A percentile compares a stretch with the other conserved stretches of the same genome.
Conservation (phyloP, 106 monocot species). For the Dactylorhiza incarnata region DNA sequence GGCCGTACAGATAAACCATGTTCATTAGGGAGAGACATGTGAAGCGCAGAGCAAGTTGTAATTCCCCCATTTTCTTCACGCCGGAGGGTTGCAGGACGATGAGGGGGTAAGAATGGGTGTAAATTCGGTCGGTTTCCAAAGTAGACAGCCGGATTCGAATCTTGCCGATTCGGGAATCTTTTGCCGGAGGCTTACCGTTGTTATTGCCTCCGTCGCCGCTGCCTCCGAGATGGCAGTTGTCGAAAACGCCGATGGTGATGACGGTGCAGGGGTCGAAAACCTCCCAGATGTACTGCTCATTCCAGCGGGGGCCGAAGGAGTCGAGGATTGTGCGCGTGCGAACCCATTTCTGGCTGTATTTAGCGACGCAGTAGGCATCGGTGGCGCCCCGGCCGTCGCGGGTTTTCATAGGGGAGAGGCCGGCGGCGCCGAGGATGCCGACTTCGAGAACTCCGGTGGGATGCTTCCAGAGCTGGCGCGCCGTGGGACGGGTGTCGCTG, state of each 20-base stretch:
- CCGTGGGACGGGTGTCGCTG: constrained; percentile 55
- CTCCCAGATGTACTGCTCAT: constrained; percentile 78
- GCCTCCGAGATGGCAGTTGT: constrained; percentile 52
- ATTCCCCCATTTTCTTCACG: constrained; percentile 72
- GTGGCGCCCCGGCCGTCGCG: constrained; percentile 41
- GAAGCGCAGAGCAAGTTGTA: constrained; percentile 50
- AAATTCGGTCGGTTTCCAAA: constrained; percentile 51
- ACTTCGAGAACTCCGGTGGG: constrained; percentile 57
- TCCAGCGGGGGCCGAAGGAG: constrained; percentile 49
- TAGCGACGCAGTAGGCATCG: constrained; percentile 70
- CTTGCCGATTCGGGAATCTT: constrained; percentile 50
- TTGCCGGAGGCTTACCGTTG: constrained; percentile 1
- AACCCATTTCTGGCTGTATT: constrained; percentile 74
- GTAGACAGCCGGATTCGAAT: constrained; percentile 53
- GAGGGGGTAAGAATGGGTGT: constrained; percentile 58
- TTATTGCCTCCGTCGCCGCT: constrained; percentile 10
- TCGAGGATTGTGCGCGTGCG: constrained; percentile 59
- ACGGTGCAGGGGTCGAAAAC: constrained; percentile 66
- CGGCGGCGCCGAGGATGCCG: constrained; percentile 45
- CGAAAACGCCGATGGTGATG: constrained; percentile 62
- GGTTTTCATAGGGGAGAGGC: constrained; percentile 48
- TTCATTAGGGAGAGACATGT: constrained; percentile 43
- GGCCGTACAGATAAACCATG: constrained; percentile 49
- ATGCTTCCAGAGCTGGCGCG: constrained; percentile 62
- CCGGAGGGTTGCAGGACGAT: constrained; percentile 49